These are phyloP conservation scores for Odontarrhena argentea DNA, from an alignment of 345 rosid genomes.

Conservation along the genomic window DNA sequence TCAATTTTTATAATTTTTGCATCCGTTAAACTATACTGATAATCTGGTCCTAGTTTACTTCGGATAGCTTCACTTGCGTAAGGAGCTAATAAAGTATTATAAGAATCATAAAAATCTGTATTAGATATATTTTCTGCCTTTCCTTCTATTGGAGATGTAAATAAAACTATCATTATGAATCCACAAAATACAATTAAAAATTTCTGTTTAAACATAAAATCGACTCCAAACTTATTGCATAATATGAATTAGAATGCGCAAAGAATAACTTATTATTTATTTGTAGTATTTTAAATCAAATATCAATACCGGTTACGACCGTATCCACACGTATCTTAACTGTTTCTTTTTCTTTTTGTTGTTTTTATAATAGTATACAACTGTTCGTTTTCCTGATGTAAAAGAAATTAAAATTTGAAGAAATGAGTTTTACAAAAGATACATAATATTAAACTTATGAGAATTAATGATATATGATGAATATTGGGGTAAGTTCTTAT, in stretches of 20 bases:
- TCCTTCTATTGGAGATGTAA: not conserved
- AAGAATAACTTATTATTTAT: not conserved
- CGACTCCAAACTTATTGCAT: not conserved
- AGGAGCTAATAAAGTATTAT: not conserved
- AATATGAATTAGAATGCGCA: not conserved
- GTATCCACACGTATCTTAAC: not conserved
- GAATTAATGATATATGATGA: not conserved
- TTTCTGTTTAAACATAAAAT: not conserved
- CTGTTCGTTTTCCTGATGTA: not conserved
- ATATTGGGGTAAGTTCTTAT: not conserved
- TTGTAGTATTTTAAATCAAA: not conserved
- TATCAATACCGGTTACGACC: not conserved
- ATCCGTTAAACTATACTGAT: not conserved
- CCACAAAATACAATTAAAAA: not conserved
- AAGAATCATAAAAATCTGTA: not conserved
- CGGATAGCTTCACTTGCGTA: not conserved
- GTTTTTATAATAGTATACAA: not conserved
- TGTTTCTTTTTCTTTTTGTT: not conserved
- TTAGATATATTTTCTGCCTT: not conserved
- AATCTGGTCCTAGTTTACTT: not conserved
- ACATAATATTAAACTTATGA: not conserved
- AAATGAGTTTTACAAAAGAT: not conserved
- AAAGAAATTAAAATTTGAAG: not conserved
- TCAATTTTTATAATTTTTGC: not conserved
- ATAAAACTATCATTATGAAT: not conserved